These are phyloP conservation scores for Sporothrix luriei DNA, from an alignment of 2,329 filamentous ascomycete genomes.

Conservation along the genomic window DNA sequence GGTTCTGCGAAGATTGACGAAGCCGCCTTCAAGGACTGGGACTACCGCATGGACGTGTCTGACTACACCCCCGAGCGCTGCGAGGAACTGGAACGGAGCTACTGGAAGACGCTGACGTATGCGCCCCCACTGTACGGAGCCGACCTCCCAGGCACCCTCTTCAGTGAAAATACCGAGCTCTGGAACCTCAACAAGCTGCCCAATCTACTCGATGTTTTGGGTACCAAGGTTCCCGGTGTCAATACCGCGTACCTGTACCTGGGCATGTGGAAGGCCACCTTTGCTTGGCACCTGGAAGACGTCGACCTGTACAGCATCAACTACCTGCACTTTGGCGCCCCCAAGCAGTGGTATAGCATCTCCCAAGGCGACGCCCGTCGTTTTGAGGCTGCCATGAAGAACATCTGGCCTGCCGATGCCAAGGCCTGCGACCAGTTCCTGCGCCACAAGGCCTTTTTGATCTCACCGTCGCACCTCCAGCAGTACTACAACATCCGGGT, in stretches of 20 bases:
- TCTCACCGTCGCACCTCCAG: constrained; percentile 84
- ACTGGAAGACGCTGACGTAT: constrained; percentile 97
- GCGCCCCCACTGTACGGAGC: constrained; percentile 93
- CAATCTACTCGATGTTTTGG: constrained; percentile 89
- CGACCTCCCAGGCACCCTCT: constrained; percentile 93
- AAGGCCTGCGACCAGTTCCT: constrained; percentile 96
- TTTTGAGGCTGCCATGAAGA: constrained; percentile 94
- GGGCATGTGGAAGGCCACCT: constrained; percentile 99
- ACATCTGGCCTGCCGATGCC: constrained; percentile 89
- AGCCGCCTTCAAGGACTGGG: constrained; percentile 84
- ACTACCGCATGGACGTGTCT: constrained; percentile 84
- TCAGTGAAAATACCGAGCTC: constrained; percentile 76
- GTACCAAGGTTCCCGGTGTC: constrained; percentile 93
- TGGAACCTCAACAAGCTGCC: constrained; percentile 97
- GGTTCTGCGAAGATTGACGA: constrained; percentile 81
- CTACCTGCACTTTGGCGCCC: constrained; percentile 97
- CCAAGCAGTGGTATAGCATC: constrained; percentile 99
- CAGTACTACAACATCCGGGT: constrained; percentile 93
- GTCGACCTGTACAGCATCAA: constrained; percentile 99
- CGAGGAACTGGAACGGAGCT: constrained; percentile 88
- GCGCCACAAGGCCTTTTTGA: constrained; percentile 95
- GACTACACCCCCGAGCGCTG: constrained; percentile 91
- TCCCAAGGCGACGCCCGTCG: constrained; percentile 90
- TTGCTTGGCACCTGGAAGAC: constrained; percentile 98
- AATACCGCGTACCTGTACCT: constrained; percentile 98